Evolutionary conservation across 345 rosid species (phyloP), one percentile per base, ranked within the genome.

Genomic region (Hibiscus trionum): DNA sequence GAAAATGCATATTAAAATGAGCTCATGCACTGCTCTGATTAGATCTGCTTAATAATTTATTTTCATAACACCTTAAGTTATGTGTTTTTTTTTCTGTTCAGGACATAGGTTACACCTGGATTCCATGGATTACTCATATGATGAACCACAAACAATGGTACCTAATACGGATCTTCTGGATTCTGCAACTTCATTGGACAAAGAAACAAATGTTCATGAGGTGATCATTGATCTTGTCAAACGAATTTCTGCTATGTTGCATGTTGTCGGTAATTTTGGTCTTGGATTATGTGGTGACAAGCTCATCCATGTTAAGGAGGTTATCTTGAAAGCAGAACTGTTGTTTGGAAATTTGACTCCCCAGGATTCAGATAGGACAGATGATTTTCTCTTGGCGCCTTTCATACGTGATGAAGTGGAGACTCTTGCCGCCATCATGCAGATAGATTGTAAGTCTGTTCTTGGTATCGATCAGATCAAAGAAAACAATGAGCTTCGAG

Each of bases 251-350:
- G 80, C 52, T 56, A 72, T 81, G 74, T 69, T 95, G 63, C 77
- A 55, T 0, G 62, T 79, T 80, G 79, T 84, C 21, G 73, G 83
- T 84, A 84, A 78, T 75, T 81, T 77, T 15, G 87, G 84, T 62
- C 82, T 84, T 57, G 72, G 80, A 75, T 74, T 82, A 75, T 77
- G 84, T 0, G 90, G 83, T 37, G 86, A 80, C 77, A 80, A 86
- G 66, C 76, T 82, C 76, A 73, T 66, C 73, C 62, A 82, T 80
- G 85, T 82, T 15, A 84, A 84, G 82, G 89, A 90, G 72, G 88
- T 86, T 61, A 84, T 88, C 26, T 73, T 86, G 85, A 81, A 82
- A 56, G 81, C 92, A 5, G 96, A 90, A 75, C 73, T 91, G 26
- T 79, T 87, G 49, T 84, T 86, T 68, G 82, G 86, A 52, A 77